These are phyloP conservation scores for Aspergillus vadensis DNA, from an alignment of 2,329 filamentous ascomycete species.

Conservation along the genomic window DNA sequence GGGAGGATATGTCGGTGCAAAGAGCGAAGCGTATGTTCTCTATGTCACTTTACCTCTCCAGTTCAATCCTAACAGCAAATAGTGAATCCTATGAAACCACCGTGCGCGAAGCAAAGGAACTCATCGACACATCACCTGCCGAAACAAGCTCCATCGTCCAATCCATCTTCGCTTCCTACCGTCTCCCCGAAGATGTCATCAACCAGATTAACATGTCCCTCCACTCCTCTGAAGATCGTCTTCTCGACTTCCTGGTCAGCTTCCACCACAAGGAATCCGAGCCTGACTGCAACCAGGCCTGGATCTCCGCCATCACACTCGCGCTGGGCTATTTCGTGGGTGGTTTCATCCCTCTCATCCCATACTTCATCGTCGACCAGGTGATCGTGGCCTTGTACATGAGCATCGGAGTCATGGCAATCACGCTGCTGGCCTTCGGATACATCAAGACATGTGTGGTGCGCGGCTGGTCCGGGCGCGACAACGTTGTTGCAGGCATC, in stretches of 20 bases:
- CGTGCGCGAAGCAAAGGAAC: constrained; percentile 45
- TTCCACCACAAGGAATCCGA: constrained; percentile 51
- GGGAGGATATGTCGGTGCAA: constrained; percentile 68
- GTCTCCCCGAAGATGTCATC: constrained; percentile 41
- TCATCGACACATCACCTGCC: constrained; percentile 41
- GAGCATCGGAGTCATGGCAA: constrained; percentile 46
- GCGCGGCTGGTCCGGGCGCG: constrained; percentile 46
- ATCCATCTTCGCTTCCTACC: constrained; percentile 45
- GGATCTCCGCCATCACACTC: constrained; percentile 64
- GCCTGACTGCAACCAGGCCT: constrained; percentile 49
- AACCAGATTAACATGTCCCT: constrained; percentile 40
- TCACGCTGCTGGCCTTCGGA: constrained; percentile 45
- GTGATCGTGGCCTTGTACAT: constrained; percentile 54
- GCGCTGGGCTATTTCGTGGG: constrained; percentile 70
- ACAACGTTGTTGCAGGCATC: constrained; percentile 56
- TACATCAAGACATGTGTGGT: constrained; percentile 50
- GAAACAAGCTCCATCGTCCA: constrained; percentile 44
- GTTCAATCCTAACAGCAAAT: background rate
- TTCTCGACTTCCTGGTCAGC: constrained; percentile 51
- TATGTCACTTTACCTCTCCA: background rate
- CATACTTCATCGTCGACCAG: constrained; percentile 63
- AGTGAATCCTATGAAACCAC: constrained; percentile 51
- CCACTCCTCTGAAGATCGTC: constrained; percentile 40
- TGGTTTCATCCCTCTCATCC: constrained; percentile 69
- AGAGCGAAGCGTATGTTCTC: constrained; percentile 51